Evolutionary conservation across 2,329 filamentous ascomycete species (phyloP).

Genomic region (Colletotrichum karsti): DNA sequence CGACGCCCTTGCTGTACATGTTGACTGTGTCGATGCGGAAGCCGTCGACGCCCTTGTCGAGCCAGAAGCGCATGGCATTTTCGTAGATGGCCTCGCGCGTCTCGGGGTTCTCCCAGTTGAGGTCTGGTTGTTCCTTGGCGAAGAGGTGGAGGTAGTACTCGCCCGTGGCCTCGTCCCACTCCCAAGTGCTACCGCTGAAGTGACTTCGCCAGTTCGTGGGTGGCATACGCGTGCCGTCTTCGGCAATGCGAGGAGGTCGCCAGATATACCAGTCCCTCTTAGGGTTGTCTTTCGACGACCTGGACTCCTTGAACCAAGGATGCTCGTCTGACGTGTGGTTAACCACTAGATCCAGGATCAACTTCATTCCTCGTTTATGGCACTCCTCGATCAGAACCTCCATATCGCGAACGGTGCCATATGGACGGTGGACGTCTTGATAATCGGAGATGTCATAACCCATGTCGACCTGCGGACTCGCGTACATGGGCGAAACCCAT

Average conservation of each 20-base stretch:
- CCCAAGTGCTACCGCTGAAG: slow-evolving; percentile 71
- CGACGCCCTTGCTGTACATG: slow-evolving; percentile 71
- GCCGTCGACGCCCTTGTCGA: slow-evolving; percentile 75
- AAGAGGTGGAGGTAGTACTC: slow-evolving; percentile 85
- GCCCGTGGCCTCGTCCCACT: slow-evolving; percentile 75
- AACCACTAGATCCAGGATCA: slow-evolving; percentile 80
- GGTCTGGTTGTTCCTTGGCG: slow-evolving; percentile 78
- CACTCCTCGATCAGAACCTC: slow-evolving; percentile 67
- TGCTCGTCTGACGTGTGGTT: slow-evolving; percentile 81
- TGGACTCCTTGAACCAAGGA: slow-evolving; percentile 75
- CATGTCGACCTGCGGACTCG: slow-evolving; percentile 73
- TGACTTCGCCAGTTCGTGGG: slow-evolving; percentile 80
- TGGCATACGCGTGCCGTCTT: slow-evolving; percentile 68
- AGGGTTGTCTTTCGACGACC: slow-evolving; percentile 66
- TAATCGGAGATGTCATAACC: slow-evolving; percentile 77
- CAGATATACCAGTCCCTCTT: slow-evolving; percentile 77
- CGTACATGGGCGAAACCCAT: slow-evolving; percentile 74
- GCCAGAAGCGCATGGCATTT: slow-evolving; percentile 80
- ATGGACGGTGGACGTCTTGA: slow-evolving; percentile 69
- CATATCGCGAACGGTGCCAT: slow-evolving; percentile 73
- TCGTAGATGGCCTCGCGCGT: slow-evolving; percentile 76
- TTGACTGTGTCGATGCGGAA: slow-evolving; percentile 82
- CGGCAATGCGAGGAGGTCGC: slow-evolving; percentile 59
- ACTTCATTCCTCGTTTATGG: slow-evolving; percentile 70
- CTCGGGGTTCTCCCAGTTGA: slow-evolving; percentile 83